Evolutionary conservation across 768 basidiomycete species (phyloP).

Genomic region (Pleurotus citrinopileatus): DNA sequence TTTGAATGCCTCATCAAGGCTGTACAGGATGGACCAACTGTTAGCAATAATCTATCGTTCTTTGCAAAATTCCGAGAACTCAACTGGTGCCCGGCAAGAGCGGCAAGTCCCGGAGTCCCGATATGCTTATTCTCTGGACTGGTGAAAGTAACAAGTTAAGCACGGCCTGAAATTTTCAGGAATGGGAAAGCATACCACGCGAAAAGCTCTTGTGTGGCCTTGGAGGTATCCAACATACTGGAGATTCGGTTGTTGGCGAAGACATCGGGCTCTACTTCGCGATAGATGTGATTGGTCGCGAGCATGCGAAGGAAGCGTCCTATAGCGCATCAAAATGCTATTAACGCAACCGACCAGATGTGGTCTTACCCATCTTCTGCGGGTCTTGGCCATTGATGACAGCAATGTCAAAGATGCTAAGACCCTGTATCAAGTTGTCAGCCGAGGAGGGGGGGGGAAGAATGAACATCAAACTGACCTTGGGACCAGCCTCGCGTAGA

Average conservation of each 20-base stretch:
- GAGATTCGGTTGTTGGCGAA: constrained; percentile 38
- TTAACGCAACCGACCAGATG: too few species aligned
- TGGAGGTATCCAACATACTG: constrained; percentile 29
- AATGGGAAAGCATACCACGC: constrained; percentile 18
- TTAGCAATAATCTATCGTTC: neutral
- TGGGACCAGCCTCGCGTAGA: constrained; percentile 34
- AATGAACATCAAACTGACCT: constrained; percentile 16
- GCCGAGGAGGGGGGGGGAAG: neutral
- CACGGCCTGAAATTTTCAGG: neutral
- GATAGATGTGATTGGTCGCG: constrained; percentile 35
- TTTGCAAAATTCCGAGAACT: neutral
- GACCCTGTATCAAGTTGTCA: constrained; percentile 17
- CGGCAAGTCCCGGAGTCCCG: constrained; percentile 20
- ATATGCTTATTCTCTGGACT: constrained; percentile 16
- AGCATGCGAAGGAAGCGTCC: constrained; percentile 37
- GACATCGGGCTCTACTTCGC: constrained; percentile 31
- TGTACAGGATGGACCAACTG: constrained; percentile 4
- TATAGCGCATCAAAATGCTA: constrained; percentile 12
- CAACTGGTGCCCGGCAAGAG: constrained; percentile 22
- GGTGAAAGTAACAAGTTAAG: neutral
- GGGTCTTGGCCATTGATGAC: constrained; percentile 23
- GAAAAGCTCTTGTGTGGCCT: constrained; percentile 22
- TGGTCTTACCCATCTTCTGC: constrained; percentile 34
- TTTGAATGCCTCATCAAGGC: constrained; percentile 30
- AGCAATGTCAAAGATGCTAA: constrained; percentile 32